A percentile compares a stretch with the other conserved stretches of the same genome.
phyloP scores from a whole-genome alignment of 345 rosid species.

The Citropsis articulata region DNA sequence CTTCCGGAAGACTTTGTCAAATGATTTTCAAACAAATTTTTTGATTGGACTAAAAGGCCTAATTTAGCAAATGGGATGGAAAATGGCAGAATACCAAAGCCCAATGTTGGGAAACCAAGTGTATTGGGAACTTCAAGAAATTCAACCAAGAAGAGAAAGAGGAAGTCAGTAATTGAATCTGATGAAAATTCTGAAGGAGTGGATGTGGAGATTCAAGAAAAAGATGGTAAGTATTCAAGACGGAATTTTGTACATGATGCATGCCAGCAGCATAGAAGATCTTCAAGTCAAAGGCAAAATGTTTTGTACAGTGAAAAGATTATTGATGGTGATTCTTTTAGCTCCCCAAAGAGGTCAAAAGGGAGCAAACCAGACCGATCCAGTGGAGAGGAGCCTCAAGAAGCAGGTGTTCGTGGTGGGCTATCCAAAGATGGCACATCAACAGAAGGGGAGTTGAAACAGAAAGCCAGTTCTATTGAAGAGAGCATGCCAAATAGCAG shows the following conservation, averaged over 20 bases:
- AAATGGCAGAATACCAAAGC: slow-evolving; percentile 21
- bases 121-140: slow-evolving; percentile 14
- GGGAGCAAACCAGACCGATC: too few relatives aligned
- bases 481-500: slow-evolving; percentile 20
- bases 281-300: slow-evolving; percentile 46
- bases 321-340: too few relatives aligned
- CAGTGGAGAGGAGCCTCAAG: too few relatives aligned
- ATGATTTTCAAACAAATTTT: too few relatives aligned
- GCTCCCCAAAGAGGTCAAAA: too few relatives aligned
- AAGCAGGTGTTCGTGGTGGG: too few relatives aligned
- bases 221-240: slow-evolving; percentile 18
- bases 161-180: slow-evolving; percentile 32
- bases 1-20: too few relatives aligned
- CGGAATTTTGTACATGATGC: slow-evolving; percentile 18
- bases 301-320: slow-evolving; percentile 31
- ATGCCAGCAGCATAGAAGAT: slow-evolving; percentile 36
- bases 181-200: slow-evolving; percentile 34
- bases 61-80: slow-evolving; percentile 16
- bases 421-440: too few relatives aligned
- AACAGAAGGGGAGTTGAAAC: slow-evolving; percentile 23
- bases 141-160: slow-evolving; percentile 35
- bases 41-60: not conserved
- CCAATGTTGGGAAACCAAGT: not conserved
- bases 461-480: slow-evolving; percentile 26
- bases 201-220: slow-evolving; percentile 24